Conservation (phyloP, 2,329 filamentous ascomycete genomes). For the Neofusicoccum kwambonambiense region DNA sequence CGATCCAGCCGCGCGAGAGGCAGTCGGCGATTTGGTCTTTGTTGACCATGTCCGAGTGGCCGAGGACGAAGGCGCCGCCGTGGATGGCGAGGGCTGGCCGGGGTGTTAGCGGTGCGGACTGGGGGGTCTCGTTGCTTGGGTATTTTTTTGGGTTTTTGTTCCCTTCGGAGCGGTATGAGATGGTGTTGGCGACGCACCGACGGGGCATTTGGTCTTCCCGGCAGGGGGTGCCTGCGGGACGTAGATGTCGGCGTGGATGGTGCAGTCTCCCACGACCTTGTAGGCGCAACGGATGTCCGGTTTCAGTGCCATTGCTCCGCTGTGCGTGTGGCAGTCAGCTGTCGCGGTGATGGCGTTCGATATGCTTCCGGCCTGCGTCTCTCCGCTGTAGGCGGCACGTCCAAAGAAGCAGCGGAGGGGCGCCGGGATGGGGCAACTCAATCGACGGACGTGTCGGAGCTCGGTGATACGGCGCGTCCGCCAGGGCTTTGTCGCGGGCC, state of each 20-base stretch:
- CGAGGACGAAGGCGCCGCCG: conserved; percentile 47
- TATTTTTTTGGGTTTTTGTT: too few relatives aligned
- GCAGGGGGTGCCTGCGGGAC: neutral
- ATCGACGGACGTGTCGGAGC: neutral
- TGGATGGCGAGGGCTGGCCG: conserved; percentile 43
- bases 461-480: neutral
- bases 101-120: neutral
- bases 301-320: neutral
- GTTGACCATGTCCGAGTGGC: conserved; percentile 19
- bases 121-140: neutral
- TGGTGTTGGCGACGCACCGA: conserved; percentile 10
- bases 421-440: too few relatives aligned
- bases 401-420: too few relatives aligned
- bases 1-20: conserved; percentile 23
- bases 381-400: neutral
- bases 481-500: too few relatives aligned
- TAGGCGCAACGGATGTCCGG: conserved; percentile 14
- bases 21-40: conserved; percentile 22
- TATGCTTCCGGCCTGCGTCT: too few relatives aligned
- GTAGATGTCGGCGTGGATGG: conserved; percentile 18
- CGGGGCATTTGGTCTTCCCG: neutral
- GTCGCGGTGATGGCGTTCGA: too few relatives aligned
- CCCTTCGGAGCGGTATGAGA: too few relatives aligned
- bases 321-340: too few relatives aligned
- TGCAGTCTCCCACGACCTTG: conserved; percentile 16